phyloP scores from a whole-genome alignment of 805 yeast genomes.

The Kazachstania taianensis region DNA sequence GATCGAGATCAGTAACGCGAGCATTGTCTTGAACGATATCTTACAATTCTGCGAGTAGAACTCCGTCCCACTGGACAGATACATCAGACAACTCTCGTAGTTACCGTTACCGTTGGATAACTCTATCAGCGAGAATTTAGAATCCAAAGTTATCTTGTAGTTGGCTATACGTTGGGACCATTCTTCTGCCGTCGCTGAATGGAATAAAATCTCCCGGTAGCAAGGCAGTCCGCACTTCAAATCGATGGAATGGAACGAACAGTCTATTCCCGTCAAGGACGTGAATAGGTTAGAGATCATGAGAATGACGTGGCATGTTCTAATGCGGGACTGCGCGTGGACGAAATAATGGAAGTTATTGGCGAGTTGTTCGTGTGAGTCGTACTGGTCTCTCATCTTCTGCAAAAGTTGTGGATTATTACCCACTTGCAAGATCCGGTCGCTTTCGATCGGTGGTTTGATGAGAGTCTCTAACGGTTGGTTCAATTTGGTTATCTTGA shows the following conservation, averaged over 20 bases:
- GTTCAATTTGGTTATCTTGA: constrained; percentile 65
- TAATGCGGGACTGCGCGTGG: constrained; percentile 60
- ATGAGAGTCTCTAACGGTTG: constrained; percentile 41
- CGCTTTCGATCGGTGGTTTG: constrained; percentile 33
- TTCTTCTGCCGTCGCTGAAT: constrained; percentile 36
- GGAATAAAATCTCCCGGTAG: constrained; percentile 50
- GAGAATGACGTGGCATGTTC: constrained; percentile 63
- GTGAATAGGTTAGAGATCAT: constrained; percentile 49
- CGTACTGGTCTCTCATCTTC: constrained; percentile 22
- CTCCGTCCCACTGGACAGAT: constrained; percentile 33
- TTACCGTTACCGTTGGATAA: constrained; percentile 45
- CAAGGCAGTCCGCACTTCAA: constrained; percentile 61
- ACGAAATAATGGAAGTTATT: constrained; percentile 44
- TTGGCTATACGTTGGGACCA: constrained; percentile 40
- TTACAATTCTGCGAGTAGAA: constrained; percentile 26
- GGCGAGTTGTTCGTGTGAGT: constrained; percentile 23
- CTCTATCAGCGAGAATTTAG: constrained; percentile 44
- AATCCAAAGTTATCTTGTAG: constrained; percentile 35
- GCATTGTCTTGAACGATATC: constrained; percentile 33
- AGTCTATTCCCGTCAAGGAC: constrained; percentile 34
- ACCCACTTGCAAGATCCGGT: constrained; percentile 35
- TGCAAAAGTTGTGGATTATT: constrained; percentile 38
- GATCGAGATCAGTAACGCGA: constrained; percentile 51
- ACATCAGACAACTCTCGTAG: constrained; percentile 36
- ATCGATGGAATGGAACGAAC: constrained; percentile 37